Base-by-base conservation (phyloP, 495 filamentous ascomycete species). In the Halenospora varia region DNA sequence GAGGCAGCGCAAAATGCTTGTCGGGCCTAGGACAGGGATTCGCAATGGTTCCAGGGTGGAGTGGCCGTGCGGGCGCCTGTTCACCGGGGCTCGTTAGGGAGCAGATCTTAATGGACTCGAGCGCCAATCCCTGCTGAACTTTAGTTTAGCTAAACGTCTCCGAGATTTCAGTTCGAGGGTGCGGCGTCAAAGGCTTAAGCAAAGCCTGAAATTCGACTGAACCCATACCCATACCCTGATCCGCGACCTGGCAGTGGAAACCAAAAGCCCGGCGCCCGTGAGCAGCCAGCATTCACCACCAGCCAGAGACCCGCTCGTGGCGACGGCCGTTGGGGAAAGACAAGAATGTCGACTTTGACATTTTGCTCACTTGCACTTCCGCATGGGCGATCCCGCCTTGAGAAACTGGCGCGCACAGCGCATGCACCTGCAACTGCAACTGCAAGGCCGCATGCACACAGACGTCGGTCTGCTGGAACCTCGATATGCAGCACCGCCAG, bases 131-230 rank as follows among this genome's bases (percentile, higher is more conserved):
- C 61, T 59, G 55, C 51, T 48, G 45, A 59, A 55, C 39, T 63
- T 62, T 59, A 59, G 55, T 52, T 57, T 55, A 52, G 45, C n/a
- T n/a, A n/a, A n/a, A n/a, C n/a, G 46, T 63, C 61, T 63, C 61
- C 61, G 52, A 63, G 61, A 63, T 49, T 49, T 20, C 3, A n/a
- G 42, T n/a, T n/a, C 29, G 29, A 35, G 29, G 6, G 29, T 35
- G 29, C 29, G 29, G 29, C 29, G 29, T 35, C 29, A 35, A 35
- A 35, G 29, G 29, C 29, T 35, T 35, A 35, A 35, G 29, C 29
- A 35, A 35, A 35, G 29, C 29, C 29, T 13, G 29, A 4, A 35
- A 35, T 6, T 6, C 29, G 29, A 35, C 29, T 13, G 13, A 13
- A 4, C 29, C 29, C 4, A 6, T 35, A 13, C 4, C 29, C 13